Base-by-base conservation (phyloP, 2,329 filamentous ascomycete genomes). In the Curvularia eragrostidis region DNA sequence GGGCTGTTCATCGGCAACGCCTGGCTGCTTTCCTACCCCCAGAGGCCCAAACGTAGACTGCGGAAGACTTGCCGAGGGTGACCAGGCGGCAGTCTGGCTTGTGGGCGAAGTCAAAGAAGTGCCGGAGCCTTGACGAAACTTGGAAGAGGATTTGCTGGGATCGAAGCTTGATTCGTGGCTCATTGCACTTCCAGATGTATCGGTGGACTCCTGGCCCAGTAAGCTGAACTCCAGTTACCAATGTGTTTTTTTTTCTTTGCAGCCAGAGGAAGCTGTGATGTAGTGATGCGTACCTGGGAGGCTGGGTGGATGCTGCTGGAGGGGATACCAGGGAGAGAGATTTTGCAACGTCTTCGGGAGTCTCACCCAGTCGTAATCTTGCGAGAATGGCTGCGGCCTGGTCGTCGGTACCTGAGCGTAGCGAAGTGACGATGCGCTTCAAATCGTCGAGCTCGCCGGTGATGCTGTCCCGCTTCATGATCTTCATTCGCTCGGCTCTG, bases 401-500 rank as follows among this genome's bases (percentile, higher is more conserved):
- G 13, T 58, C 55, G 48, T 70, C 67, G 28, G 63, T 63, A 7
- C 62, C 59, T 5, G 67, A 65, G 28, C 66, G 63, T 7, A 70
- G 50, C 8, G 53, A 62, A 5, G 43, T 59, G 30, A 70, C 48
- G 24, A 70, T 62, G 30, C 65, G 67, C 51, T 67, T 67, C 51
- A 69, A 44, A 42, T 66, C 66, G 26, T 67, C 66, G 18, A 62
- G 56, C 50, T 52, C 64, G 24, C 56, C 56, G 5, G 63, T 62
- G 58, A 66, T 51, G 23, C 56, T 62, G 28, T 68, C 67, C 38
- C 59, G 57, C 51, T 66, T 69, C 42, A 67, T 54, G 12, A 68
- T 48, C 43, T 66, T 70, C 67, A 70, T 68, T 13, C 67, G 64
- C 50, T 69, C 66, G 9, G 66, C 64, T 47, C 67, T 59, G 15